phyloP scores from a whole-genome alignment of 164 flowering plant species.

The Liriodendron chinense region DNA sequence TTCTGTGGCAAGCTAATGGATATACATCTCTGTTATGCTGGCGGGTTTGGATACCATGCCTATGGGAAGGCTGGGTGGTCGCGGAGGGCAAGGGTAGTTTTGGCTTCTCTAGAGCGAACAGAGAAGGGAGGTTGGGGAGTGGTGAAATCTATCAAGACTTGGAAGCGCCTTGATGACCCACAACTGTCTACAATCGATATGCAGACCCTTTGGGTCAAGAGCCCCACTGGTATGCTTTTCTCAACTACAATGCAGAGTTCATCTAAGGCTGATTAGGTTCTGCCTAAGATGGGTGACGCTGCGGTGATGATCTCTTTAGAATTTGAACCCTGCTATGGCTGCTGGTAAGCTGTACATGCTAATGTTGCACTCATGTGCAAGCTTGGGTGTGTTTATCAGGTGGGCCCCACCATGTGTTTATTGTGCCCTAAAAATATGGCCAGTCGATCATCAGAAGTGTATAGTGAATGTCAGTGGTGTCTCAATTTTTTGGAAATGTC shows the following conservation, averaged over 20 bases:
- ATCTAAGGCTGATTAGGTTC: not conserved
- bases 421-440: not conserved
- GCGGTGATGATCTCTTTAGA: not conserved
- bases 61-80: constrained; percentile 95
- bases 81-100: constrained; percentile 82
- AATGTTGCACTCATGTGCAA: not conserved
- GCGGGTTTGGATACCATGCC: constrained; percentile 98
- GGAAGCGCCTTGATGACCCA: constrained; percentile 89
- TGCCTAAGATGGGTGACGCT: not conserved
- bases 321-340: not conserved
- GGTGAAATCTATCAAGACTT: constrained; percentile 85
- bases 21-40: constrained; percentile 80
- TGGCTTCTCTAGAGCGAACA: constrained; percentile 61
- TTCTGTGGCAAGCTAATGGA: constrained; percentile 79
- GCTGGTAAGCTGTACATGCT: not conserved
- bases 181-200: constrained; percentile 58
- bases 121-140: constrained; percentile 63
- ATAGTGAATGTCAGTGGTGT: too few species aligned
- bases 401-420: not conserved
- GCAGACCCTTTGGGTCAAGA: constrained; percentile 75
- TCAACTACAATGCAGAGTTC: not conserved
- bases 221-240: constrained; percentile 35
- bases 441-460: too few species aligned
- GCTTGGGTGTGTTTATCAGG: not conserved
- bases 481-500: too few species aligned